Base-by-base conservation (phyloP, 2,329 filamentous ascomycete species). In the Ophiostoma sp. region DNA sequence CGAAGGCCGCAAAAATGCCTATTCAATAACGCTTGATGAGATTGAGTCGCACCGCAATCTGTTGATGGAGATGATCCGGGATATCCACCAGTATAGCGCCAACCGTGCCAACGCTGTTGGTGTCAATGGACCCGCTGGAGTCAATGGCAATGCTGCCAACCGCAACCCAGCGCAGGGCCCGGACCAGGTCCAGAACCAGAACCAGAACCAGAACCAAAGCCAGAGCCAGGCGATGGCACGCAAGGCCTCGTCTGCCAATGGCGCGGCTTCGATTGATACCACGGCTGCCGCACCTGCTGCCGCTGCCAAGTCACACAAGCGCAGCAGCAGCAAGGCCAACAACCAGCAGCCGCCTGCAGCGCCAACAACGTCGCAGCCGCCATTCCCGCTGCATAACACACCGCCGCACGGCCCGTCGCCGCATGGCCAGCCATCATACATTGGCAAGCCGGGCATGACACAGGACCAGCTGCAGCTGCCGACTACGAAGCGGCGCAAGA, bases 401-500 rank as follows among this genome's bases (percentile, higher is more conserved):
- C 40, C 60, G 6, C 60, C 60, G 40, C 60, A 82, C 12, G 82
- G 80, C 18, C 77, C 80, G 8, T 87, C 86, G 5, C 86, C 87
- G 44, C 84, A 86, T 71, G 86, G 85, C 12, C 83, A 84, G 68
- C 86, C 86, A 1, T 80, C 79, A 6, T 87, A 87, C 71, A 81
- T 83, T 63, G 79, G 77, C 74, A 83, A 81, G 74, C 78, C 82
- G 1, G 78, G 81, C 66, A 76, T 87, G 44, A 84, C 85, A 47
- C 78, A 80, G 67, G 80, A 82, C 0, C 83, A 84, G 66, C 77
- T 89, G 49, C 81, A 84, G 66, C 77, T 87, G 36, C 87, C 86
- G 5, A 78, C 74, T 27, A 66, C 82, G 14, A 87, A 88, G 76
- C 87, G 84, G 78, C 74, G 78, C 49, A 88, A 84, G 78, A 80